These are phyloP conservation scores for Acacia crassicarpa DNA, from an alignment of 306 rosid species.

Conservation along the genomic window DNA sequence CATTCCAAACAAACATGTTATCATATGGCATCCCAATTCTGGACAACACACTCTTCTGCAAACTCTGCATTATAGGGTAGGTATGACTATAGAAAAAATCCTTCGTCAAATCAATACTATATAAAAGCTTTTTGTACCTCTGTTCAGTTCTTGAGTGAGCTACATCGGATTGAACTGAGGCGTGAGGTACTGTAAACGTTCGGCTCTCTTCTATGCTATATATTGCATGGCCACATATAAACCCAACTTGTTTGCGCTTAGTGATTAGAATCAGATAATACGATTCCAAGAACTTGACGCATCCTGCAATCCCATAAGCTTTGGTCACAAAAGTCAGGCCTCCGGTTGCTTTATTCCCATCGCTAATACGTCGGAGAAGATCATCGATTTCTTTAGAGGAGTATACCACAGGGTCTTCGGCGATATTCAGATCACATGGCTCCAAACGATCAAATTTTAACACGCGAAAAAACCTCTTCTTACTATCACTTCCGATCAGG, in stretches of 20 bases:
- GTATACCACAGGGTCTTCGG: conserved; percentile 87
- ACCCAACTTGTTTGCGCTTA: conserved; percentile 88
- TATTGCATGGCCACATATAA: conserved; percentile 86
- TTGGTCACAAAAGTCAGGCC: conserved; percentile 71
- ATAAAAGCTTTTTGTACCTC: conserved; percentile 90
- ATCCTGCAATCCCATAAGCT: conserved; percentile 89
- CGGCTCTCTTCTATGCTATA: conserved; percentile 83
- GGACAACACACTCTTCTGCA: conserved; percentile 75
- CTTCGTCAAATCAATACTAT: conserved; percentile 91
- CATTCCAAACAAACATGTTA: conserved; percentile 96
- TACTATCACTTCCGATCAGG: conserved; percentile 83
- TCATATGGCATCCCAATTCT: conserved; percentile 77
- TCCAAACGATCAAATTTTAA: conserved; percentile 96
- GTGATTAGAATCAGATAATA: conserved; percentile 89
- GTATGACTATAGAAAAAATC: conserved; percentile 96
- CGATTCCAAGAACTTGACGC: conserved; percentile 88
- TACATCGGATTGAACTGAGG: conserved; percentile 74
- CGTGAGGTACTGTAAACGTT: conserved; percentile 80
- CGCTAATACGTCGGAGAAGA: conserved; percentile 66
- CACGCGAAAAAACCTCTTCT: conserved; percentile 72
- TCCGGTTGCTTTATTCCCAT: conserved; percentile 89
- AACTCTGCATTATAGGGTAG: conserved; percentile 93
- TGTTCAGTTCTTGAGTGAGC: conserved; percentile 88
- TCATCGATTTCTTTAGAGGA: conserved; percentile 80
- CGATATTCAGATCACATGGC: conserved; percentile 72